These are phyloP conservation scores for Didymella keratinophila DNA, from an alignment of 2,329 filamentous ascomycete genomes.

Conservation along the genomic window DNA sequence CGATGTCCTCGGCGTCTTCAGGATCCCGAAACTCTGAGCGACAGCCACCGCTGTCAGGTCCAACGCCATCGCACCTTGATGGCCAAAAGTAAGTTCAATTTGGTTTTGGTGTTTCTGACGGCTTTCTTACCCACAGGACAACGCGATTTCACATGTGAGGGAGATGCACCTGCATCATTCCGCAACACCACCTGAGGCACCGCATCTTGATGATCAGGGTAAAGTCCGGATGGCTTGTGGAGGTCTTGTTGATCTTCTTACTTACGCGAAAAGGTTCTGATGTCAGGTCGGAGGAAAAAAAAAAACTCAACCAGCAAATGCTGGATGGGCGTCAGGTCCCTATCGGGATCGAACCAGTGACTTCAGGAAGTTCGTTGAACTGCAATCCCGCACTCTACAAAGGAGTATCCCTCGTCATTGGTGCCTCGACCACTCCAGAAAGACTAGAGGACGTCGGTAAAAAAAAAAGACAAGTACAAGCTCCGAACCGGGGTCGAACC, in stretches of 20 bases:
- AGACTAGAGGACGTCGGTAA: too few species aligned
- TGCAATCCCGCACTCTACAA: constrained; percentile 38
- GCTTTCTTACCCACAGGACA: neutral
- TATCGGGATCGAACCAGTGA: constrained; percentile 37
- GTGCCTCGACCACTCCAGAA: too few species aligned
- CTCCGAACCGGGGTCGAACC: constrained; percentile 1
- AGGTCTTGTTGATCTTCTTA: neutral
- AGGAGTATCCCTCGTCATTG: too few species aligned
- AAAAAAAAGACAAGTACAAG: too few species aligned
- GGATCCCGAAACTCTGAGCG: neutral
- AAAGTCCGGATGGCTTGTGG: neutral
- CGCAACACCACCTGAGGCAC: neutral
- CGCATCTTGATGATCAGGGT: neutral
- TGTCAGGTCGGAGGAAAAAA: neutral
- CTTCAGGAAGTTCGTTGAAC: constrained; percentile 37
- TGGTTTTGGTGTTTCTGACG: neutral
- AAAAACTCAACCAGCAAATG: too few species aligned
- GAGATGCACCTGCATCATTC: neutral
- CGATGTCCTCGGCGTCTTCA: neutral
- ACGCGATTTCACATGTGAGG: neutral
- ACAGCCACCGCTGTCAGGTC: neutral
- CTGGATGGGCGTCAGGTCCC: neutral
- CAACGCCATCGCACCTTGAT: neutral
- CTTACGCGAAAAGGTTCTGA: neutral
- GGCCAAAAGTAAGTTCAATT: neutral